These are phyloP conservation scores for Phytophthora aleatoria DNA, from an alignment of 352 stramenopile species.

Conservation along the genomic window DNA sequence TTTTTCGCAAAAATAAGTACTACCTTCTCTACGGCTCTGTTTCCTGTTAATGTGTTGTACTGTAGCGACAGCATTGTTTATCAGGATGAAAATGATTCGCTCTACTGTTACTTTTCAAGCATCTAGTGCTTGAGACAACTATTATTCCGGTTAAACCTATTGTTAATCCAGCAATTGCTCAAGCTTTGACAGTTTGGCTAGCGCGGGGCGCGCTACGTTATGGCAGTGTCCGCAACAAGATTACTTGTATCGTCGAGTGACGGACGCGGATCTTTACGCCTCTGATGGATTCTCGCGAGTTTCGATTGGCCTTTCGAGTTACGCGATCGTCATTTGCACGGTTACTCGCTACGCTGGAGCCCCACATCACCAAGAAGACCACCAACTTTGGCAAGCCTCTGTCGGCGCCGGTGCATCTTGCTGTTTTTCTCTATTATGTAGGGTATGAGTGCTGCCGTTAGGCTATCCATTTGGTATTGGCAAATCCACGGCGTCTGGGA, in stretches of 20 bases:
- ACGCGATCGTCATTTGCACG: not conserved
- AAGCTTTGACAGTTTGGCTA: not conserved
- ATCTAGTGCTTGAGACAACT: not conserved
- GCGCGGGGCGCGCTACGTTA: not conserved
- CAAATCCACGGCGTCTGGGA: not conserved
- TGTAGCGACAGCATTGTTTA: not conserved
- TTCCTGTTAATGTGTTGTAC: not conserved
- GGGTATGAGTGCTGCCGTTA: not conserved
- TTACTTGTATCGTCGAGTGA: not conserved
- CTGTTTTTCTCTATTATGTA: not conserved
- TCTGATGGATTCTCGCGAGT: not conserved
- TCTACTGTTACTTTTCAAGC: not conserved
- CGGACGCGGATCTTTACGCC: not conserved
- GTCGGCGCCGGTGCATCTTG: not conserved
- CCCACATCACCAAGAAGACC: not conserved
- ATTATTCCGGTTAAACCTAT: not conserved
- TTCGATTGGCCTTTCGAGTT: not conserved
- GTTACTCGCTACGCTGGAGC: not conserved
- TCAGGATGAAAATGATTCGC: not conserved
- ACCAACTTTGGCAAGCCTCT: not conserved
- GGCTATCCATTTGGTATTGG: not conserved
- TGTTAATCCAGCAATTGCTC: not conserved
- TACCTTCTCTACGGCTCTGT: not conserved
- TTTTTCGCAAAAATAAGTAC: not conserved
- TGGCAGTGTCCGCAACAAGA: not conserved